Evolutionary conservation across 2,329 filamentous ascomycete species (phyloP).

Genomic region (Fusarium succisae): DNA sequence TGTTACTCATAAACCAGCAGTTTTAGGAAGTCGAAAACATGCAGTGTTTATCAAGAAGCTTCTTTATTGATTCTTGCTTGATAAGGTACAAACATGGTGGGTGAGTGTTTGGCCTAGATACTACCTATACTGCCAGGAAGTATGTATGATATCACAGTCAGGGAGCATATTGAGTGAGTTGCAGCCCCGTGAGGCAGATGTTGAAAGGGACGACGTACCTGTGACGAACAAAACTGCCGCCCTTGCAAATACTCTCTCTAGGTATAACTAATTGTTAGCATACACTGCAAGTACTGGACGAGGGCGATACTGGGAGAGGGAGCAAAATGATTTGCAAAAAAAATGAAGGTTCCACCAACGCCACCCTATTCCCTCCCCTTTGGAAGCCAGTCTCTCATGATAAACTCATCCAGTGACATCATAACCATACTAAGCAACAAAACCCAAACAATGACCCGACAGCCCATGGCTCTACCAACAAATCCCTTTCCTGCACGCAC

Average conservation of each 20-base stretch:
- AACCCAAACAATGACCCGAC: conserved; percentile 22
- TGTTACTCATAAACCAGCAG: too few relatives aligned
- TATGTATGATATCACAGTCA: background rate
- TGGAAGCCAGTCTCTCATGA: conserved; percentile 17
- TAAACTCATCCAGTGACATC: conserved; percentile 27
- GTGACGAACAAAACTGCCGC: conserved; percentile 20
- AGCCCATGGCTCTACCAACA: background rate
- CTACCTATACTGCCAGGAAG: background rate
- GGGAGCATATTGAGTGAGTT: background rate
- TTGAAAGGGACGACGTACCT: conserved; percentile 37
- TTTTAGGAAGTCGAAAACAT: background rate
- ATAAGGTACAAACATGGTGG: background rate
- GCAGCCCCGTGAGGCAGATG: background rate
- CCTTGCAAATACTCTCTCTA: conserved; percentile 23
- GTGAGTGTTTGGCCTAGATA: background rate
- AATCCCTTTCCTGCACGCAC: conserved; percentile 1
- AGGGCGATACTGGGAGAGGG: conserved; percentile 10
- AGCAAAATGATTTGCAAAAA: conserved; percentile 36
- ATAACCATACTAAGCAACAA: conserved; percentile 19
- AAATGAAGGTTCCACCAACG: conserved; percentile 31
- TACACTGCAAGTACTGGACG: conserved; percentile 24
- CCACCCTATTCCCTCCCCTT: conserved; percentile 22
- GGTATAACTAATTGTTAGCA: conserved; percentile 32
- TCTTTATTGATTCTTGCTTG: background rate
- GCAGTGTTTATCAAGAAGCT: background rate